Conservation (phyloP, 306 rosid genomes). For the Astragalus glycyphyllos region DNA sequence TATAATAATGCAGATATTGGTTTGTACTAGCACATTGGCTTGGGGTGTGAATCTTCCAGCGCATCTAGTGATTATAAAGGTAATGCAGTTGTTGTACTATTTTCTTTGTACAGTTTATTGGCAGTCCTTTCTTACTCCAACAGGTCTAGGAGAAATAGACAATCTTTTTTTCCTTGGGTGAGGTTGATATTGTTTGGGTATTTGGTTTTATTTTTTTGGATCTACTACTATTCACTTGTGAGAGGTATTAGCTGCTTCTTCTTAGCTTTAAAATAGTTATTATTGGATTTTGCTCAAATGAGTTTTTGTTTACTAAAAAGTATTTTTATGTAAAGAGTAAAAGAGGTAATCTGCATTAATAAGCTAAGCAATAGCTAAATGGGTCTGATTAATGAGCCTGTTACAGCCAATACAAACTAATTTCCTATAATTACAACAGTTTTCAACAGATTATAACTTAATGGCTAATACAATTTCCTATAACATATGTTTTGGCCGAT, state of each 20-base stretch:
- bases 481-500: no score
- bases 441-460: neutral
- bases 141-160: neutral
- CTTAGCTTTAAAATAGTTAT: neutral
- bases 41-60: constrained; percentile 99
- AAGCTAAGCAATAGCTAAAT: no score
- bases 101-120: constrained; percentile 24
- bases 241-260: constrained; percentile 7
- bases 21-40: constrained; percentile 97
- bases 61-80: constrained; percentile 97
- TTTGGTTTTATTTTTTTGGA: constrained; percentile 24
- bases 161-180: neutral
- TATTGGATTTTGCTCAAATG: constrained; percentile 6
- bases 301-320: neutral
- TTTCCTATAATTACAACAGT: no score
- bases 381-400: no score
- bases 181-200: neutral
- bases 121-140: constrained; percentile 31
- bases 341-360: no score
- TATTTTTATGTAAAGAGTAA: neutral
- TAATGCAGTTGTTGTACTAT: constrained; percentile 39
- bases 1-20: constrained; percentile 65
- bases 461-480: constrained; percentile 6
- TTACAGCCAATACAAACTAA: no score
- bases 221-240: neutral